Conservation (phyloP, 768 basidiomycete genomes). For the Hypholoma fasciculare region DNA sequence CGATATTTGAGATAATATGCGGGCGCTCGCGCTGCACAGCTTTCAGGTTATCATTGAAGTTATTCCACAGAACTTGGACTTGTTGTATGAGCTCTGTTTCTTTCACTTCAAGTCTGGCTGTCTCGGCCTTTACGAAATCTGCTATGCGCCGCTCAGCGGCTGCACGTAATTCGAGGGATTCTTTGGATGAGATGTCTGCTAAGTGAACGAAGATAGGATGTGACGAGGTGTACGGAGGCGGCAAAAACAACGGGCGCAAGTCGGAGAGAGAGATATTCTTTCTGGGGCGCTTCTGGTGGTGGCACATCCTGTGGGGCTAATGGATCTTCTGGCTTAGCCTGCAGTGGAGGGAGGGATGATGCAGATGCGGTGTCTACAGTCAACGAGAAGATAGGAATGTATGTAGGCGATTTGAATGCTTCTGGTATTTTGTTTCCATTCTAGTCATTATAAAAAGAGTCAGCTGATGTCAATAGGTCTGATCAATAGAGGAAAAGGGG, state of each 20-base stretch:
- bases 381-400: slow-evolving; percentile 46
- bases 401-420: slow-evolving; percentile 40
- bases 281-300: slow-evolving; percentile 26
- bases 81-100: slow-evolving; percentile 56
- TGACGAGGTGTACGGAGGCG: slow-evolving; percentile 75
- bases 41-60: slow-evolving; percentile 49
- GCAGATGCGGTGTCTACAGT: slow-evolving; percentile 36
- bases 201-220: slow-evolving; percentile 72
- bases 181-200: slow-evolving; percentile 51
- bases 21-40: slow-evolving; percentile 40
- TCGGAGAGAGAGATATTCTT: slow-evolving; percentile 49
- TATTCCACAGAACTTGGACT: slow-evolving; percentile 65
- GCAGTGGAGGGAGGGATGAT: slow-evolving; percentile 22
- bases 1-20: slow-evolving; percentile 6
- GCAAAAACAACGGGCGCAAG: slow-evolving; percentile 65
- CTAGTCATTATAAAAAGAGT: slow-evolving; percentile 28
- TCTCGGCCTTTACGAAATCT: slow-evolving; percentile 51
- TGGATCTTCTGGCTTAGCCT: slow-evolving; percentile 23
- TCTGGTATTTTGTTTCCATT: slow-evolving; percentile 35
- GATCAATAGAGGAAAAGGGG: slow-evolving; percentile 1
- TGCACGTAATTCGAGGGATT: slow-evolving; percentile 55
- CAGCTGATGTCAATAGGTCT: slow-evolving; percentile 12
- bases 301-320: slow-evolving; percentile 20
- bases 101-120: slow-evolving; percentile 53
- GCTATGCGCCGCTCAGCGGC: slow-evolving; percentile 60